These are phyloP conservation scores for Mycena chlorophos DNA, from an alignment of 768 basidiomycete species.

Conservation along the genomic window DNA sequence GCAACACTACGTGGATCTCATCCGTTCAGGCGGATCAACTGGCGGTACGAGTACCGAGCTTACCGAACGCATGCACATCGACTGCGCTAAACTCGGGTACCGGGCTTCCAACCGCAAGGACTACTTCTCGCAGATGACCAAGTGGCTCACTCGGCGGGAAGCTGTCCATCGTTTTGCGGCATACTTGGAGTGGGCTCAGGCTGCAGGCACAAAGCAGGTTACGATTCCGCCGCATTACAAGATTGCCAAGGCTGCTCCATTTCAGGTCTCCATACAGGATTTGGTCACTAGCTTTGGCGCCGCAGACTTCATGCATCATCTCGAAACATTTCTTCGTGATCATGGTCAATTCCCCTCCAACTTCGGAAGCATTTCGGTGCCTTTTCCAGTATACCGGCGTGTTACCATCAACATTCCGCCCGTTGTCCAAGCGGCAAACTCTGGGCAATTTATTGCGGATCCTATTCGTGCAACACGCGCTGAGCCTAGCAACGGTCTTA, in stretches of 20 bases:
- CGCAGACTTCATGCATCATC: not conserved
- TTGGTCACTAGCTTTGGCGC: not conserved
- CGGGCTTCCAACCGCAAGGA: conserved; percentile 29
- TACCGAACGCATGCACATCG: not conserved
- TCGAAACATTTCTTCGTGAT: not conserved
- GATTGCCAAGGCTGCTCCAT: not conserved
- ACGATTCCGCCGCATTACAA: not conserved
- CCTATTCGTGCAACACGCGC: not conserved
- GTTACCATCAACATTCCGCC: too few species aligned
- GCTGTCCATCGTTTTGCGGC: not conserved
- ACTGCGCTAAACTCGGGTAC: not conserved
- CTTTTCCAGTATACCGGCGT: too few species aligned
- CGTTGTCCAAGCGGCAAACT: not conserved
- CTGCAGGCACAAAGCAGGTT: too few species aligned
- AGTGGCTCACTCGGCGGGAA: not conserved
- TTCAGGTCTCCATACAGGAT: not conserved
- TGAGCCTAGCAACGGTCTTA: not conserved
- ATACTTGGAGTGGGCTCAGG: not conserved
- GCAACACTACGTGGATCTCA: conserved; percentile 28
- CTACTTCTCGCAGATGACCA: not conserved
- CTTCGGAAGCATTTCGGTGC: not conserved
- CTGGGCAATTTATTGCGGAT: too few species aligned
- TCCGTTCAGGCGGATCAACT: conserved; percentile 25
- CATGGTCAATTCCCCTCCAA: not conserved
- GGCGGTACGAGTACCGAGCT: not conserved